Conservation (phyloP, 345 rosid genomes). For the Chamaenerion angustifolium region DNA sequence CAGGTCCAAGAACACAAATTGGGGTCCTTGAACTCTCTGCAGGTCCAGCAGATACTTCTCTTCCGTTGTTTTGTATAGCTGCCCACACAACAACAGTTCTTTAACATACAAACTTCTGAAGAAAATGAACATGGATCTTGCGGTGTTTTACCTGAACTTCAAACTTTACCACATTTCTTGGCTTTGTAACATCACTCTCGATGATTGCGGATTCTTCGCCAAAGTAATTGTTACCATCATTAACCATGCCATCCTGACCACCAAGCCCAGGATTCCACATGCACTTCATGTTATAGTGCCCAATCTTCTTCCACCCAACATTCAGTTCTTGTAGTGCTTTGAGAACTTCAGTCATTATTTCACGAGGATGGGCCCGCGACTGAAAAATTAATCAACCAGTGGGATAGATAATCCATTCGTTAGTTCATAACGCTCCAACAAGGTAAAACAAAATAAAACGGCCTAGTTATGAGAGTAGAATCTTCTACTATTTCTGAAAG, state of each 20-base stretch:
- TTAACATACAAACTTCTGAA: too few relatives aligned
- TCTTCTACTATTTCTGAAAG: too few relatives aligned
- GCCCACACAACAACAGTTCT: too few relatives aligned
- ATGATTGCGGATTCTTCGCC: conserved; percentile 56
- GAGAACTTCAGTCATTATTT: conserved; percentile 94
- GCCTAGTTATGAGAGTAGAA: too few relatives aligned
- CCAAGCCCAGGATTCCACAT: conserved; percentile 87
- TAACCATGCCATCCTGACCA: conserved; percentile 56
- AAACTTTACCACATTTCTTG: conserved; percentile 70
- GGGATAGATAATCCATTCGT: too few relatives aligned
- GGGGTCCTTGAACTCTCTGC: conserved; percentile 87
- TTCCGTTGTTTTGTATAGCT: conserved; percentile 83
- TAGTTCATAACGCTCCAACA: too few relatives aligned
- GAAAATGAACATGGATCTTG: too few relatives aligned
- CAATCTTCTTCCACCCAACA: conserved; percentile 97
- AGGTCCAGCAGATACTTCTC: conserved; percentile 89
- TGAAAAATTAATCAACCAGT: conserved; percentile 7
- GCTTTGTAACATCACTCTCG: conserved; percentile 41
- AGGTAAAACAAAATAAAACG: too few relatives aligned
- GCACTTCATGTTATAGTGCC: conserved; percentile 97
- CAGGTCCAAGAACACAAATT: conserved; percentile 85
- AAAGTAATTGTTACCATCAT: conserved; percentile 45
- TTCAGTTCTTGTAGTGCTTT: conserved; percentile 85
- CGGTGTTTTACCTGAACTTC: too few relatives aligned
- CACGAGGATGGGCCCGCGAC: conserved; percentile 96